Conservation (phyloP, 805 yeast genomes). For the Spathaspora passalidarum region DNA sequence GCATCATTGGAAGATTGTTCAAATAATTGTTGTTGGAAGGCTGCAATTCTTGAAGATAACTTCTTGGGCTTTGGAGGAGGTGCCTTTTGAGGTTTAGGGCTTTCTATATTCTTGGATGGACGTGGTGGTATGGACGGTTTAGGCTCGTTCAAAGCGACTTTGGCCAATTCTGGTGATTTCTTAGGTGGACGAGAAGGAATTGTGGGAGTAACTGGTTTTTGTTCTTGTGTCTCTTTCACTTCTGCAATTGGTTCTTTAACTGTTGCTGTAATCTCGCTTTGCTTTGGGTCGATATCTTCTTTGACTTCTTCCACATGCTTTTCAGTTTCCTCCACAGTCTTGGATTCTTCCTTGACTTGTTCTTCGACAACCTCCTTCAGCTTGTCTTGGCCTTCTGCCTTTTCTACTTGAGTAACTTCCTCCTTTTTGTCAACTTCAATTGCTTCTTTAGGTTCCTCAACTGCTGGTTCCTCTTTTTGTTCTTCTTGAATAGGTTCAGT, state of each 20-base stretch:
- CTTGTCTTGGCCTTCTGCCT: neutral
- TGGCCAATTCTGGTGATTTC: neutral
- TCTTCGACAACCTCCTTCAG: too few species aligned
- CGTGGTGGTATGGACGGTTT: slow-evolving; percentile 5
- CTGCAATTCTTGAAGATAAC: slow-evolving; percentile 75
- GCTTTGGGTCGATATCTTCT: too few species aligned
- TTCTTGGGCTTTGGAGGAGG: slow-evolving; percentile 71
- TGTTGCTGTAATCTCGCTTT: too few species aligned
- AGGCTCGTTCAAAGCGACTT: neutral
- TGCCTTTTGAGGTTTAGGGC: slow-evolving; percentile 11
- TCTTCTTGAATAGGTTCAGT: neutral
- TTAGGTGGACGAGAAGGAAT: slow-evolving; percentile 4
- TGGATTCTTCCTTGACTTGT: neutral
- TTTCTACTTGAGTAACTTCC: neutral
- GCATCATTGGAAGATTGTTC: slow-evolving; percentile 24
- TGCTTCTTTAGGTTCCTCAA: neutral
- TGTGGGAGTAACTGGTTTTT: neutral
- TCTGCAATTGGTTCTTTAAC: too few species aligned
- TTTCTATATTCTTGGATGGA: slow-evolving; percentile 2
- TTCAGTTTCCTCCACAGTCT: too few species aligned
- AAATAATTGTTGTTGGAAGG: slow-evolving; percentile 70
- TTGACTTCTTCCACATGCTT: too few species aligned
- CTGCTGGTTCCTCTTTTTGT: neutral
- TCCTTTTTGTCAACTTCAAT: neutral
- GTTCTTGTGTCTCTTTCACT: neutral